phyloP scores from a whole-genome alignment of 2,329 filamentous ascomycete genomes.

The Sporothrix globosa region DNA sequence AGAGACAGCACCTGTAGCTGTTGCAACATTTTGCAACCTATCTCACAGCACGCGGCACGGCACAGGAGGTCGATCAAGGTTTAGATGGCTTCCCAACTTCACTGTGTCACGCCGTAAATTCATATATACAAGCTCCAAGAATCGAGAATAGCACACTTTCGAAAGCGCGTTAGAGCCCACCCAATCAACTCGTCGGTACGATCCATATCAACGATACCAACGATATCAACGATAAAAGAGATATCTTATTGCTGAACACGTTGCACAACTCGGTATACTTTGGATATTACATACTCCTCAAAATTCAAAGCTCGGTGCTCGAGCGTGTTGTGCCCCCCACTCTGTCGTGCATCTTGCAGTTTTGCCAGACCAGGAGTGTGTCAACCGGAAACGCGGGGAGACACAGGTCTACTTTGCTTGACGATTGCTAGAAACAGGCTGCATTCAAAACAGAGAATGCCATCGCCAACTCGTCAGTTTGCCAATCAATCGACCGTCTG shows the following conservation, averaged over 20 bases:
- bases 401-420: background rate
- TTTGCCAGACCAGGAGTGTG: background rate
- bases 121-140: background rate
- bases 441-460: background rate
- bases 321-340: background rate
- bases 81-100: constrained; percentile 4
- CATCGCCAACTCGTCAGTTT: background rate
- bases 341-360: constrained; percentile 7
- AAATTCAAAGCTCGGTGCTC: background rate
- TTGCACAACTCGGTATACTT: no score
- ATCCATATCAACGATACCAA: background rate
- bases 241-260: background rate
- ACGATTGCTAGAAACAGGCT: background rate
- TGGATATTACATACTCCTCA: background rate
- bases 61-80: background rate
- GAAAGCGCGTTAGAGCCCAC: background rate
- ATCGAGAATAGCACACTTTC: background rate
- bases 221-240: background rate
- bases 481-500: background rate
- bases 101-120: constrained; percentile 3
- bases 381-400: constrained; percentile 12
- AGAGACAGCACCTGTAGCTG: background rate
- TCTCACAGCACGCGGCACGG: constrained; percentile 3
- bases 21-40: background rate
- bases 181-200: background rate